Conservation (phyloP, 352 stramenopile genomes). For the Phytophthora pseudosyringae region DNA sequence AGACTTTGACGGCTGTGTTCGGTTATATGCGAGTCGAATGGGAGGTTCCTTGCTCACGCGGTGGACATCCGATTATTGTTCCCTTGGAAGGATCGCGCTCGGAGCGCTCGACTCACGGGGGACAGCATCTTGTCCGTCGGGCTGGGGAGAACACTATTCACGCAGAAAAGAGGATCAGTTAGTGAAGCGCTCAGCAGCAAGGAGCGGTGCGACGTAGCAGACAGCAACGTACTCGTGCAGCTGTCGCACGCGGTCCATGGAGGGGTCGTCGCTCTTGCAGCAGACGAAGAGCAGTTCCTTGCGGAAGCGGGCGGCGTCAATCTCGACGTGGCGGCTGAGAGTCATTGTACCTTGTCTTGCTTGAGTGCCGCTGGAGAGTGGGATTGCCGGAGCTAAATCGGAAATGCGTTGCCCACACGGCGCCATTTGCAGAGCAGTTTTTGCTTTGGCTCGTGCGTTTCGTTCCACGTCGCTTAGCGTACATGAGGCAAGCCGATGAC, state of each 20-base stretch:
- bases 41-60: too few relatives aligned
- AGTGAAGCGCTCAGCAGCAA: background rate
- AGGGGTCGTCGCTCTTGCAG: conserved; percentile 36
- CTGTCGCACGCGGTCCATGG: conserved; percentile 34
- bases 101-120: conserved; percentile 58
- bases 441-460: conserved; percentile 14
- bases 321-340: conserved; percentile 17
- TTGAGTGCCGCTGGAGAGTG: conserved; percentile 17
- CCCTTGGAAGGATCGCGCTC: conserved; percentile 23
- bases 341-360: conserved; percentile 23
- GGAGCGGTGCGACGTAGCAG: background rate
- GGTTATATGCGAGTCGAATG: too few relatives aligned
- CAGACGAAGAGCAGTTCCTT: conserved; percentile 44
- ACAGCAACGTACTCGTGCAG: conserved; percentile 39
- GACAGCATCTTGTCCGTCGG: conserved; percentile 77
- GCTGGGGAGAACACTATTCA: conserved; percentile 57
- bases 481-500: conserved; percentile 16
- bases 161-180: background rate
- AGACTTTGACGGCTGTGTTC: background rate
- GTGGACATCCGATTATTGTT: conserved; percentile 25
- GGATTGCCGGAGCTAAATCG: conserved; percentile 14
- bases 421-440: conserved; percentile 23
- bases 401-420: conserved; percentile 10
- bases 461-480: conserved; percentile 7
- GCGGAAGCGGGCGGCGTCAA: conserved; percentile 33